Evolutionary conservation across 2,329 filamentous ascomycete genomes (phyloP), one percentile per base, ranked within the genome.

Genomic region (Phialocephala subalpina): DNA sequence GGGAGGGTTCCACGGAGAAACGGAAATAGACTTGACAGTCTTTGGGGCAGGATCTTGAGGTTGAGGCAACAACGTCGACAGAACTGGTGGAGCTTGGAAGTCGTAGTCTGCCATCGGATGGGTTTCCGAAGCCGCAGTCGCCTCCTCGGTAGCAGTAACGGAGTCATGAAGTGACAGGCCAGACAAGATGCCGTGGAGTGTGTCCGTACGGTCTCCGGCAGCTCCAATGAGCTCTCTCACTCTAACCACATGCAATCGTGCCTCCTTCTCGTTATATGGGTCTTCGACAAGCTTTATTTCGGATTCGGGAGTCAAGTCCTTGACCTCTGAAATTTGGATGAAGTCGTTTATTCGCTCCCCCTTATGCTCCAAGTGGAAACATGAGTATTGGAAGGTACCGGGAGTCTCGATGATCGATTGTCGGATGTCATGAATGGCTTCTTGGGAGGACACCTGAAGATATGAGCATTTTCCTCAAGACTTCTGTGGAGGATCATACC

Each of bases 261-360:
- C 95, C 81, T 99, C 96, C 82, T 97, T 98, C 82, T 99, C 96
- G 52, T 93, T 99, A 80, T 99, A 99, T 55, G 97, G 93, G 77
- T 99, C 96, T 80, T 97, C 92, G 62, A 97, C 89, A 73, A 99
- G 82, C 62, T 86, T 87, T 65, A 97, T 86, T 75, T 94, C 91
- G 40, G 94, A 92, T 69, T 94, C 90, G 38, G 90, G 81, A 61
- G 88, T 87, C 63, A 99, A 86, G 64, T 88, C 93, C 57, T 91
- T 86, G 63, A 99, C 92, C 77, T 99, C 95, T 62, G 93, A 94
- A 68, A 99, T 87, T 78, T 97, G 91, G 66, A 97, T 87, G 75
- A 96, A 98, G 80, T 99, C 96, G 79, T 98, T 98, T 85, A 99
- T 91, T 71, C 92, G 91, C 80, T 92, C 84, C 72, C 93, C 93